phyloP scores from a whole-genome alignment of 768 basidiomycete species.

The Leucosporidium creatinivorum region DNA sequence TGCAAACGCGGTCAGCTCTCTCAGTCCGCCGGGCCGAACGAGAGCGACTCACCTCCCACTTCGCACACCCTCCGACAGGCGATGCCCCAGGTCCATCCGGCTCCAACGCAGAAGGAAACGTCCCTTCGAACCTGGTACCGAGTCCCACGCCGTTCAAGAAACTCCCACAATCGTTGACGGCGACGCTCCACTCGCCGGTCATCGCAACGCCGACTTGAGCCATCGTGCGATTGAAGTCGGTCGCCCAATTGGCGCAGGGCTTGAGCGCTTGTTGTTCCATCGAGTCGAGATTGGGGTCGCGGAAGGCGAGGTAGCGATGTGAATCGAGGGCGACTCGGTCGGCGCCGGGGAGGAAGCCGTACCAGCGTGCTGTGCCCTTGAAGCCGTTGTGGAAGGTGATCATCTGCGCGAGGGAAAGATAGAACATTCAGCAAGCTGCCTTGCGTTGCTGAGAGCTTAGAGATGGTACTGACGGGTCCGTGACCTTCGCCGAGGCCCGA shows the following conservation, averaged over 20 bases:
- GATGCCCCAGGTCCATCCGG: slow-evolving; percentile 7
- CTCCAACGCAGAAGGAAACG: slow-evolving; percentile 33
- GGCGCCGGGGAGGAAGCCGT: slow-evolving; percentile 62
- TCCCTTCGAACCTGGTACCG: slow-evolving; percentile 84
- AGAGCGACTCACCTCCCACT: slow-evolving; percentile 58
- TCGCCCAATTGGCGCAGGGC: slow-evolving; percentile 68
- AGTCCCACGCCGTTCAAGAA: slow-evolving; percentile 44
- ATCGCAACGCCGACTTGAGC: slow-evolving; percentile 47
- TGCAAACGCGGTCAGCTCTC: not conserved
- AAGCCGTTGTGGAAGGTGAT: slow-evolving; percentile 87
- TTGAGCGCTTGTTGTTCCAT: slow-evolving; percentile 20
- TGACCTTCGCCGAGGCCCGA: slow-evolving; percentile 30
- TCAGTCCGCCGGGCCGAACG: too few species aligned
- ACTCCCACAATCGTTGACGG: slow-evolving; percentile 59
- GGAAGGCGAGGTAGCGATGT: slow-evolving; percentile 47
- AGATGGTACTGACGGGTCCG: slow-evolving; percentile 6
- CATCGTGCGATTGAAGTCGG: slow-evolving; percentile 63
- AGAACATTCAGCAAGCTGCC: too few species aligned
- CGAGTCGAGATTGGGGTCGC: slow-evolving; percentile 25
- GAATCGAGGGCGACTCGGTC: slow-evolving; percentile 76
- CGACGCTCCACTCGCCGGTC: slow-evolving; percentile 82
- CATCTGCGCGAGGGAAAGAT: slow-evolving; percentile 55
- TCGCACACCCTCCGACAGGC: slow-evolving; percentile 56
- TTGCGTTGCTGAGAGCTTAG: too few species aligned
- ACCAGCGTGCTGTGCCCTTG: slow-evolving; percentile 58